Evolutionary conservation across 768 basidiomycete species (phyloP).

Genomic region (Termitomyces sp.): DNA sequence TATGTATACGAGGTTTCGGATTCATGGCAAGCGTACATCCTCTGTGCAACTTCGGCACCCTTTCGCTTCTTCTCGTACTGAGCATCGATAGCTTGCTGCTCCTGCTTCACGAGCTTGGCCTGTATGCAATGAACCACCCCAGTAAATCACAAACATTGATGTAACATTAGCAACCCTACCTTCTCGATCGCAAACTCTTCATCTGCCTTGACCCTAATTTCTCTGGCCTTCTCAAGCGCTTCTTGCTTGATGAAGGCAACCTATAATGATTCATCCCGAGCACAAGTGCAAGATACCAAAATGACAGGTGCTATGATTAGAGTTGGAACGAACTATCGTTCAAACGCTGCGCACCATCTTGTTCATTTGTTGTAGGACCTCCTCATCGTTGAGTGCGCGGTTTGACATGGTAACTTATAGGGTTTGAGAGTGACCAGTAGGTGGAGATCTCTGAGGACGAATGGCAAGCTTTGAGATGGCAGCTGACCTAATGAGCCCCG

Average conservation of each 20-base stretch:
- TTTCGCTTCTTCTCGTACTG: constrained; percentile 96
- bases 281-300: neutral
- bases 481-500: constrained; percentile 3
- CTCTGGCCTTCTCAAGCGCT: constrained; percentile 94
- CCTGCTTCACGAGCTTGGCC: constrained; percentile 97
- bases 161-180: constrained; percentile 37
- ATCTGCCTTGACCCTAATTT: constrained; percentile 96
- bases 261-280: constrained; percentile 37
- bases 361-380: constrained; percentile 96
- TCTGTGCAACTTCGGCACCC: constrained; percentile 89
- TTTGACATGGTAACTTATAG: constrained; percentile 52
- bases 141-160: neutral
- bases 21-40: constrained; percentile 63
- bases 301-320: constrained; percentile 3
- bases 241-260: constrained; percentile 99
- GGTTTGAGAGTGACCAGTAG: neutral
- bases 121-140: constrained; percentile 27
- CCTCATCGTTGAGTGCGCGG: constrained; percentile 87
- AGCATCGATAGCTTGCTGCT: constrained; percentile 91
- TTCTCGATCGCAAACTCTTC: constrained; percentile 99
- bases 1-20: constrained; percentile 3
- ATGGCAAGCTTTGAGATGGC: neutral
- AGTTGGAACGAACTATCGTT: constrained; percentile 8
- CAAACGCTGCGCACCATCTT: constrained; percentile 77
- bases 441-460: neutral